Conservation (phyloP, 228 moss, liverwort and hornwort genomes). For the Sphagnum magellanicum region DNA sequence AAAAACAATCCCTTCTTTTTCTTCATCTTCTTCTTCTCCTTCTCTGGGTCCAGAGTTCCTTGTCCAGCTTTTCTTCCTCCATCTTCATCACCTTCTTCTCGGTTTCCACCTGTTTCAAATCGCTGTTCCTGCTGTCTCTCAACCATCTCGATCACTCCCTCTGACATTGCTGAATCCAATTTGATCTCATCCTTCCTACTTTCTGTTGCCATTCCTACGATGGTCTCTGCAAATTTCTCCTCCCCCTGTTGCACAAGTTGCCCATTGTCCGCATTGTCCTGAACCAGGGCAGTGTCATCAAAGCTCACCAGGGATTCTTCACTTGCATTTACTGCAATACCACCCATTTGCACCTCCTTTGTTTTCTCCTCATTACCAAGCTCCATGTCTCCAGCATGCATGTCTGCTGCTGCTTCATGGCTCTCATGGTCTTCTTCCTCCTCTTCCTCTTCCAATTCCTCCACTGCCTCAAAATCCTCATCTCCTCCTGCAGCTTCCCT, state of each 20-base stretch:
- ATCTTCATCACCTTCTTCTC: constrained; percentile 20
- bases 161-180: too few relatives aligned
- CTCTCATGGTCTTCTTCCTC: constrained; percentile 19
- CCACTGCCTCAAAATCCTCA: constrained; percentile 52
- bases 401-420: constrained; percentile 3
- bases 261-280: too few relatives aligned
- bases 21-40: constrained; percentile 16
- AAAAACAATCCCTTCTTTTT: constrained; percentile 40
- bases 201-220: too few relatives aligned
- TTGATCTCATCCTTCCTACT: too few relatives aligned
- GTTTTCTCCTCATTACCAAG: constrained; percentile 10
- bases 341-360: too few relatives aligned
- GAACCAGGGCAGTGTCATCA: too few relatives aligned
- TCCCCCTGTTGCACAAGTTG: too few relatives aligned
- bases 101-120: constrained; percentile 14
- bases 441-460: constrained; percentile 39
- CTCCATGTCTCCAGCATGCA: constrained; percentile 14
- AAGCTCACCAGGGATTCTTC: too few relatives aligned
- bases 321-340: too few relatives aligned
- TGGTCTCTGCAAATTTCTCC: too few relatives aligned
- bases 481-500: constrained; percentile 34
- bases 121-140: neutral
- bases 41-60: constrained; percentile 15
- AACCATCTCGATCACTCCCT: too few relatives aligned
- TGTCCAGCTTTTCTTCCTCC: constrained; percentile 30